Evolutionary conservation across 2,329 filamentous ascomycete species (phyloP), one percentile per base, ranked within the genome.

Genomic region (Sclerotinia subarctica): DNA sequence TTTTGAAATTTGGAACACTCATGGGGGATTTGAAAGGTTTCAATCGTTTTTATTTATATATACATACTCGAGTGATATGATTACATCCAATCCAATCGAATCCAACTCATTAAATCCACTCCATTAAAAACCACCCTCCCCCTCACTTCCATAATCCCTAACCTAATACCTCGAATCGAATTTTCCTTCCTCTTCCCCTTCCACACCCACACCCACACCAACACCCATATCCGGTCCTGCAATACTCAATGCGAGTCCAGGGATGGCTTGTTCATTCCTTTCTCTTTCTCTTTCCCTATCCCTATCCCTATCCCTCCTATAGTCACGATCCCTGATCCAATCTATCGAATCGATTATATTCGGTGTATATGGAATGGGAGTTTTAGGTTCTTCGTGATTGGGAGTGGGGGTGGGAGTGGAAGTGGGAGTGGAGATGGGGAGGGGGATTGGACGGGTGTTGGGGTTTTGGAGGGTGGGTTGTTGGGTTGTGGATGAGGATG

Each of bases 91-190:
- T 62, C 15, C 44, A 38, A 42, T 15, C 11, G 4, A 2, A 54
- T 35, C 29, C 2, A 38, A 2, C n/a, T 4, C 21, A n/a, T 24
- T 6, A 8, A 56, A 38, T 8, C 3, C 26, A 62, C 49, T 62
- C 29, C 44, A 49, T 49, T 26, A 38, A 62, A 49, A 21, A 35
- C 35, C 35, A 38, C 49, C 24, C 35, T 24, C 49, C 24, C 58
- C 29, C 1, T 10, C 29, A 4, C 58, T 46, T 29, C 58, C 58
- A 49, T 26, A 35, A 24, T 35, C 29, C 29, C 58, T 49, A 17
- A 62, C 58, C 21, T 46, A 49, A 21, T 62, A 62, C 21, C 44
- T 49, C 58, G 44, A 62, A 38, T 51, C 10, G 38, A 38, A 38
- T 38, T 13, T 38, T 11, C 11, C 38, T 38, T 38, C 58, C 3